Evolutionary conservation across 2,329 filamentous ascomycete species (phyloP).

Genomic region (Aspergillus sp.): DNA sequence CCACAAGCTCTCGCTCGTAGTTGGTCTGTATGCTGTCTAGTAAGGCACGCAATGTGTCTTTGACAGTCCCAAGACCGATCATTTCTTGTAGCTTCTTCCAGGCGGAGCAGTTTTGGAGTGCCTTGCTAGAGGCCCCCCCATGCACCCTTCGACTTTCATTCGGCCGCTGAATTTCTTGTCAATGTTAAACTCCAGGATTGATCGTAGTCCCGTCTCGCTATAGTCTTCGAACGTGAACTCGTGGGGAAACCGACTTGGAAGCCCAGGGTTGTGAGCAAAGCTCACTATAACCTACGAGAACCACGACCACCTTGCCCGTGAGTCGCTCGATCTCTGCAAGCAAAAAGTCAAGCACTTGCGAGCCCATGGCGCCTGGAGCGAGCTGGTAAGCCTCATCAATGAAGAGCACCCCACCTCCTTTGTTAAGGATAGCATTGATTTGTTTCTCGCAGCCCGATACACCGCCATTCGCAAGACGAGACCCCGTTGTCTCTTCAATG

Average conservation of each 20-base stretch:
- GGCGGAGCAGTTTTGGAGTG: conserved; percentile 56
- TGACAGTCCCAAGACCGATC: conserved; percentile 66
- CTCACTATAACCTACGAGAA: conserved; percentile 75
- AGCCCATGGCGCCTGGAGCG: conserved; percentile 59
- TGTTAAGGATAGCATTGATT: conserved; percentile 60
- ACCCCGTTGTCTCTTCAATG: conserved; percentile 72
- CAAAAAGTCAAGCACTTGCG: conserved; percentile 70
- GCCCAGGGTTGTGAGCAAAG: conserved; percentile 73
- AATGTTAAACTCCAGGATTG: conserved; percentile 63
- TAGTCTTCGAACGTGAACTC: conserved; percentile 73
- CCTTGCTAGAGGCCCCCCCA: conserved; percentile 54
- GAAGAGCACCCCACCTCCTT: conserved; percentile 71
- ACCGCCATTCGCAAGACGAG: conserved; percentile 66
- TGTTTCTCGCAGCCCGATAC: conserved; percentile 62
- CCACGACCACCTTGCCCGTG: conserved; percentile 70
- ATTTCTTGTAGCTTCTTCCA: conserved; percentile 64
- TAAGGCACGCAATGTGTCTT: conserved; percentile 62
- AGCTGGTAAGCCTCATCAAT: conserved; percentile 83
- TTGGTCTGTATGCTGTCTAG: conserved; percentile 67
- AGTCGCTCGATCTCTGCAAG: conserved; percentile 75
- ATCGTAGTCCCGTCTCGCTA: conserved; percentile 64
- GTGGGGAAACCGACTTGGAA: conserved; percentile 70
- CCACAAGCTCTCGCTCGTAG: conserved; percentile 67
- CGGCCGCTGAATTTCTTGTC: conserved; percentile 55
- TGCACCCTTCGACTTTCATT: conserved; percentile 66